A percentile compares a stretch with the other conserved stretches of the same genome.
phyloP scores from a whole-genome alignment of 1,284 basidiomycete species.

The Wallemia hederae region DNA sequence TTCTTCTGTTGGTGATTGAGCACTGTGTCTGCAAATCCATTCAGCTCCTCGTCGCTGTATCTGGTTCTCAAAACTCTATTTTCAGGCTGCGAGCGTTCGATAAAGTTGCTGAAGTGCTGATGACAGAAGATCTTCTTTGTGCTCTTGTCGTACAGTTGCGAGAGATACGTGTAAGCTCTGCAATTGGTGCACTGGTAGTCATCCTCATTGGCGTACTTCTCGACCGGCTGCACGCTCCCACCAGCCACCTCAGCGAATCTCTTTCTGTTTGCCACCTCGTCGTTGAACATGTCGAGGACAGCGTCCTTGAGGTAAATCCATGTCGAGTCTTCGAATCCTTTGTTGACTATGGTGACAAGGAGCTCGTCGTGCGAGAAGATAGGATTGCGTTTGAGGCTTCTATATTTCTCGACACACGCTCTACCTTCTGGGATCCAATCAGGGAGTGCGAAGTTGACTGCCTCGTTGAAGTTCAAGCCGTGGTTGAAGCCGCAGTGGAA shows the following conservation, averaged over 20 bases:
- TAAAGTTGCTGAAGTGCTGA: slow-evolving; percentile 50
- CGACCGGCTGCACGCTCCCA: slow-evolving; percentile 29
- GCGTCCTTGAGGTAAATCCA: slow-evolving; percentile 28
- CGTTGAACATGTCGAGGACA: slow-evolving; percentile 60
- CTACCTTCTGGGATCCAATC: slow-evolving; percentile 75
- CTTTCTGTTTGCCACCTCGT: slow-evolving; percentile 42
- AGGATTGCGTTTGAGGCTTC: slow-evolving; percentile 63
- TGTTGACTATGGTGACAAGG: slow-evolving; percentile 37
- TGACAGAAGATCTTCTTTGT: slow-evolving; percentile 45
- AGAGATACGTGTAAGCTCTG: slow-evolving; percentile 85
- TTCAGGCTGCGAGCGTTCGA: slow-evolving; percentile 31
- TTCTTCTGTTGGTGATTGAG: neutral
- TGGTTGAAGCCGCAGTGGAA: slow-evolving; percentile 99
- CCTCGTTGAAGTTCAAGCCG: slow-evolving; percentile 95
- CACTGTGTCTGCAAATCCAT: slow-evolving; percentile 33
- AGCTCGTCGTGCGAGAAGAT: slow-evolving; percentile 98
- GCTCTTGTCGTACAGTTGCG: slow-evolving; percentile 59
- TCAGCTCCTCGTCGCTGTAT: slow-evolving; percentile 48
- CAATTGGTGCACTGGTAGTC: slow-evolving; percentile 84
- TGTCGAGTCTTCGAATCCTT: slow-evolving; percentile 28
- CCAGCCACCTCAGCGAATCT: slow-evolving; percentile 23
- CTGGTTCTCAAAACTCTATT: slow-evolving; percentile 38
- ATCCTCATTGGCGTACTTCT: slow-evolving; percentile 60
- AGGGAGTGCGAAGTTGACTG: slow-evolving; percentile 91
- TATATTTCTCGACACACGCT: slow-evolving; percentile 64